Conservation (phyloP, 2,329 filamentous ascomycete genomes). For the Penicillium hesseltinei region DNA sequence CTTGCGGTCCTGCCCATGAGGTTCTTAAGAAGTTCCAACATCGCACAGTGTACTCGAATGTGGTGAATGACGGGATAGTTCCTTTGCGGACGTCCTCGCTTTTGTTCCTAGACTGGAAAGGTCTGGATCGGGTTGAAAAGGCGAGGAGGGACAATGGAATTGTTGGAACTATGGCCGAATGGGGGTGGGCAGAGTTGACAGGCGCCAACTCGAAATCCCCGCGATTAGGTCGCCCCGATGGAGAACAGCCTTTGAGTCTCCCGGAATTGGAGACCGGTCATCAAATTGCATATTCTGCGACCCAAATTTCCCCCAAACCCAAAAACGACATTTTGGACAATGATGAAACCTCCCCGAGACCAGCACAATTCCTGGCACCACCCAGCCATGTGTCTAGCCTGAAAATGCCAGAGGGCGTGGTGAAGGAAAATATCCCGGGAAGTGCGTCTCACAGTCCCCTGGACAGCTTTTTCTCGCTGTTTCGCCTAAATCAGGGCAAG, state of each 20-base stretch:
- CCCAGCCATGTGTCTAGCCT: conserved; percentile 14
- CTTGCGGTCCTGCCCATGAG: conserved; percentile 84
- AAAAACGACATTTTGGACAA: conserved; percentile 7
- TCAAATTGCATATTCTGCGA: conserved; percentile 6
- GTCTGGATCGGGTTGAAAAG: conserved; percentile 88
- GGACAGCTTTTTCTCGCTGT: conserved; percentile 68
- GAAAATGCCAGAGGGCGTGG: conserved; percentile 3
- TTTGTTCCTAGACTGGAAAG: conserved; percentile 96
- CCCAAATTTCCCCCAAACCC: conserved; percentile 17
- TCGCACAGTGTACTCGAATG: conserved; percentile 90
- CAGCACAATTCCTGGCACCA: conserved; percentile 21
- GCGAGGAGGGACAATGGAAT: conserved; percentile 86
- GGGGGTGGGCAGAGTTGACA: conserved; percentile 92
- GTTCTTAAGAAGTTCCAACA: conserved; percentile 86
- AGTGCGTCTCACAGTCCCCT: conserved; percentile 52
- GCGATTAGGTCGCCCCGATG: conserved; percentile 37
- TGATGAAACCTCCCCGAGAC: conserved; percentile 15
- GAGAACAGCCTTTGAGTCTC: conserved; percentile 24
- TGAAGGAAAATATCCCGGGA: conserved; percentile 19
- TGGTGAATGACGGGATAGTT: conserved; percentile 96
- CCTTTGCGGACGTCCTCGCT: conserved; percentile 91
- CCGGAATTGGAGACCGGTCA: conserved; percentile 7
- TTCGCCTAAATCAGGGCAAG: conserved; percentile 60
- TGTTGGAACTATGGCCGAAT: conserved; percentile 87
- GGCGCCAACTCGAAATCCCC: conserved; percentile 60